Conservation (phyloP, 1,284 basidiomycete species). For the Agroathelia rolfsii region DNA sequence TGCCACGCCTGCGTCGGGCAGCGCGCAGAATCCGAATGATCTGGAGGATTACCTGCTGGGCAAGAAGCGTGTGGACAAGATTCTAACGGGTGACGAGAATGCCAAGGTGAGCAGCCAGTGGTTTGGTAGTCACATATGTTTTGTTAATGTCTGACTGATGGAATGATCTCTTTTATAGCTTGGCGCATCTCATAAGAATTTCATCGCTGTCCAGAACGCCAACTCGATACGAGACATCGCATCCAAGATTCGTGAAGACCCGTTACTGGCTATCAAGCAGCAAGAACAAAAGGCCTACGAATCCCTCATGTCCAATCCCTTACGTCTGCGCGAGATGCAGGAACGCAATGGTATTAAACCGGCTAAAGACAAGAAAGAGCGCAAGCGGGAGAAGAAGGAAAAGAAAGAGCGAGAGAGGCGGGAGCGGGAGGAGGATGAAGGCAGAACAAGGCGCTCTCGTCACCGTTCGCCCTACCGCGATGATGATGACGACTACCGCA, state of each 20-base stretch:
- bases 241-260: conserved; percentile 93
- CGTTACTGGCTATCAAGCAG: conserved; percentile 91
- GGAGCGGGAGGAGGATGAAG: conserved; percentile 19
- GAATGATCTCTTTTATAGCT: conserved; percentile 39
- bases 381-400: conserved; percentile 51
- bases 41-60: conserved; percentile 94
- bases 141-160: too few relatives aligned
- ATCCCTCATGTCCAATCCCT: conserved; percentile 84
- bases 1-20: conserved; percentile 83
- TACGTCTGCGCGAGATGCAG: conserved; percentile 76
- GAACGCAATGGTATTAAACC: conserved; percentile 66
- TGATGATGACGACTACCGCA: conserved; percentile 20
- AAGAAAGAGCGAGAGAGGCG: conserved; percentile 45
- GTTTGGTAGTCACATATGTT: too few relatives aligned
- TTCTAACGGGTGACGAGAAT: conserved; percentile 54
- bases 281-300: conserved; percentile 94
- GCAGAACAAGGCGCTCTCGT: conserved; percentile 27
- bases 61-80: conserved; percentile 98
- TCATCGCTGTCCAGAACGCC: conserved; percentile 89
- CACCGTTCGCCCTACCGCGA: too few relatives aligned
- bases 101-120: conserved; percentile 35
- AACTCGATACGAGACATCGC: conserved; percentile 86
- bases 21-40: conserved; percentile 78
- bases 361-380: conserved; percentile 68
- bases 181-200: conserved; percentile 79